phyloP scores from a whole-genome alignment of 2,329 filamentous ascomycete genomes.

The Pseudohalonectria lignicola region DNA sequence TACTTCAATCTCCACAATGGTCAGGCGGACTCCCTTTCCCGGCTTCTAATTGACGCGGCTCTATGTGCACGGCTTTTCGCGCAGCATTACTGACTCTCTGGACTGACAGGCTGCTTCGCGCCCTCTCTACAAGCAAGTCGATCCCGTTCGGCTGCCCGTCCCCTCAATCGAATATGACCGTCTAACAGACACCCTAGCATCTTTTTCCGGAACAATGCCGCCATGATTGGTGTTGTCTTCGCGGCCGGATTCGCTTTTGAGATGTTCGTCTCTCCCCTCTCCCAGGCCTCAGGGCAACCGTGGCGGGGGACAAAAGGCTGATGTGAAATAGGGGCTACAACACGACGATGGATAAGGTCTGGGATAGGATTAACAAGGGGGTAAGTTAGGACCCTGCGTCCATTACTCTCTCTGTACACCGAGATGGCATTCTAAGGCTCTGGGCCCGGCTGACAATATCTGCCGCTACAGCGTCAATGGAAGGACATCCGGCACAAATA shows the following conservation, averaged over 20 bases:
- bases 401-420: no score
- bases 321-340: constrained; percentile 65
- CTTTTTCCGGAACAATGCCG: constrained; percentile 76
- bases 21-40: no score
- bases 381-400: no score
- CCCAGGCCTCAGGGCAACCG: constrained; percentile 6
- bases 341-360: constrained; percentile 68
- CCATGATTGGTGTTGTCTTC: constrained; percentile 84
- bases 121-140: constrained; percentile 50
- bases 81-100: no score
- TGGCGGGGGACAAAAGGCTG: no score
- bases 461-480: constrained; percentile 75
- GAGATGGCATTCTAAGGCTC: no score
- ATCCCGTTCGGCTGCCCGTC: constrained; percentile 1
- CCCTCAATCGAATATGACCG: not conserved
- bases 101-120: constrained; percentile 11
- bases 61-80: no score
- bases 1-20: no score
- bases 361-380: constrained; percentile 85
- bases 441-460: no score
- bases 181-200: constrained; percentile 38
- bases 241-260: constrained; percentile 81
- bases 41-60: no score
- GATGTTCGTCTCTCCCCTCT: constrained; percentile 53
- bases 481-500: constrained; percentile 96